Conservation (phyloP, 2,329 filamentous ascomycete genomes). For the Colletotrichum lini region DNA sequence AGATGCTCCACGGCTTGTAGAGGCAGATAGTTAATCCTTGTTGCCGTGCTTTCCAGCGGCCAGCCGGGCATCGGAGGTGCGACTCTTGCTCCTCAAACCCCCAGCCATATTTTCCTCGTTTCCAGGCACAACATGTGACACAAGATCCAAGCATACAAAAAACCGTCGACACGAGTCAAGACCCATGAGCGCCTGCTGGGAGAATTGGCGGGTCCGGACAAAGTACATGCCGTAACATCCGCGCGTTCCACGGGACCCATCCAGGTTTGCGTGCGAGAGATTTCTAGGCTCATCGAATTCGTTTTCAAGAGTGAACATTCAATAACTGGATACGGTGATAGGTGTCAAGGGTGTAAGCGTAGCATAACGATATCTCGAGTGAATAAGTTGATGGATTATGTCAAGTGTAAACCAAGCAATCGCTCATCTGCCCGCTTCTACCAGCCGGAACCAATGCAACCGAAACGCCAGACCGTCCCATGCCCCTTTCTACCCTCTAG, state of each 20-base stretch:
- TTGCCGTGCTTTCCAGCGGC: too few species aligned
- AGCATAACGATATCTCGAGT: neutral
- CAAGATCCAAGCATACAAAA: too few species aligned
- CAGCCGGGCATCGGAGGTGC: too few species aligned
- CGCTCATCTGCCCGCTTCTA: slow-evolving; percentile 23
- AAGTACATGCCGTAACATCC: too few species aligned
- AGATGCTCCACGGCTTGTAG: too few species aligned
- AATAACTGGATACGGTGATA: accelerated
- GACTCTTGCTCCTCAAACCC: neutral
- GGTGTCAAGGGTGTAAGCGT: neutral
- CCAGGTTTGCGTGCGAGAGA: too few species aligned
- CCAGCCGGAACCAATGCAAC: neutral
- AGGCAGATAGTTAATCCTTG: too few species aligned
- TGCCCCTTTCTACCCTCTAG: neutral
- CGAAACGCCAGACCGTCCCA: slow-evolving; percentile 19
- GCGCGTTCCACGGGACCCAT: too few species aligned
- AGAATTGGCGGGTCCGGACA: neutral
- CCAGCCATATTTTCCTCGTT: neutral
- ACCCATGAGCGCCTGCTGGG: neutral
- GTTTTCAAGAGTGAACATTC: too few species aligned
- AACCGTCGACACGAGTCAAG: neutral
- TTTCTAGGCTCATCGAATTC: too few species aligned
- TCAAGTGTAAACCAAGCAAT: neutral
- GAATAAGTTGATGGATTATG: neutral
- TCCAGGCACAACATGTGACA: neutral